Percentiles rank a stretch among this genome's conserved stretches.
Conservation (phyloP, 192 early-diverging fungal genomes). For the Backusella macrospora region DNA sequence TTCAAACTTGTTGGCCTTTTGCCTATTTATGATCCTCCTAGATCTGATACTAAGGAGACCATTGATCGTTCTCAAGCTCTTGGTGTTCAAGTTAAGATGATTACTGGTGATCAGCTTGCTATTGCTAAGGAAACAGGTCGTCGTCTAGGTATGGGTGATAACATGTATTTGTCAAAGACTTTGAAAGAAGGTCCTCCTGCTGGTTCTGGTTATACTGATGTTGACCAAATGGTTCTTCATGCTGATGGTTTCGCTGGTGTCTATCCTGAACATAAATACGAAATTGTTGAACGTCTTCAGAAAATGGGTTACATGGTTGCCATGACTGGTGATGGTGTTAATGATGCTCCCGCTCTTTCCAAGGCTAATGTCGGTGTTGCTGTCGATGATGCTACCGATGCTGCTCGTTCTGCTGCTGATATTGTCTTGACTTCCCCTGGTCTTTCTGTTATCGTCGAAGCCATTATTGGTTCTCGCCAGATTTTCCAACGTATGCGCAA, state of each 20-base stretch:
- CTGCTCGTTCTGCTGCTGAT: constrained; percentile 75
- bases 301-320: constrained; percentile 70
- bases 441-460: constrained; percentile 87
- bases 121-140: constrained; percentile 74
- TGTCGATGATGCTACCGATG: constrained; percentile 74
- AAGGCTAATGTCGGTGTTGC: constrained; percentile 78
- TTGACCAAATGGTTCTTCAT: constrained; percentile 62
- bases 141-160: constrained; percentile 72
- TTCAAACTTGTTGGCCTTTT: constrained; percentile 72
- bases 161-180: constrained; percentile 69
- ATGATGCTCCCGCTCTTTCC: constrained; percentile 71
- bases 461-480: constrained; percentile 85
- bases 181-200: constrained; percentile 64
- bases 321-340: constrained; percentile 79
- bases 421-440: constrained; percentile 79
- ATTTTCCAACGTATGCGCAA: constrained; percentile 98
- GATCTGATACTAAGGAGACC: constrained; percentile 79
- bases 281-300: constrained; percentile 69
- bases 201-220: constrained; percentile 55
- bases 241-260: constrained; percentile 70
- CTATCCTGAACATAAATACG: constrained; percentile 70
- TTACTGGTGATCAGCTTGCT: constrained; percentile 87
- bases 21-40: constrained; percentile 77
- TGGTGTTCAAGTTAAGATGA: constrained; percentile 89
- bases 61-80: constrained; percentile 71